Percentiles rank a stretch among this genome's conserved stretches.
These are phyloP conservation scores for Mrakia frigida DNA, from an alignment of 768 basidiomycete species.

Conservation along the genomic window DNA sequence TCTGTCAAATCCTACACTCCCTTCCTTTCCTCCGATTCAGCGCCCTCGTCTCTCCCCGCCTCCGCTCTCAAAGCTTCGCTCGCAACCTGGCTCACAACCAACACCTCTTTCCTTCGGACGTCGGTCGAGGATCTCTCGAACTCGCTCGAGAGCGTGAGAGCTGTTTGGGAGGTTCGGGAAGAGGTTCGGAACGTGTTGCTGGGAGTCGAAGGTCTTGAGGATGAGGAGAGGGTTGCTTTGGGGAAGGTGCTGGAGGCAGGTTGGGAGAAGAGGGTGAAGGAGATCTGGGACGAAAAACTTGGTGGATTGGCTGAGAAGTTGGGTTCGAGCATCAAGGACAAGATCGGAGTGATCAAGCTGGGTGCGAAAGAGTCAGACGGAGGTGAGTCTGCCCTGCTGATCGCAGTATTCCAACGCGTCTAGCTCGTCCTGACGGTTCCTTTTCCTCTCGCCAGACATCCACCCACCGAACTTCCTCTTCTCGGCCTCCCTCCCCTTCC, in stretches of 20 bases:
- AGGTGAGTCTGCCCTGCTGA: neutral
- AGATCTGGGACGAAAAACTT: slow-evolving; percentile 58
- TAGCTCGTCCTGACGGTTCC: neutral
- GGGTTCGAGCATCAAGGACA: slow-evolving; percentile 32
- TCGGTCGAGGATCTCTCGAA: slow-evolving; percentile 45
- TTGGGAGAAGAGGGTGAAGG: slow-evolving; percentile 54
- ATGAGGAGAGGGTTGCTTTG: slow-evolving; percentile 51
- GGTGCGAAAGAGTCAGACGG: slow-evolving; percentile 23
- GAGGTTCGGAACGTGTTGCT: slow-evolving; percentile 51
- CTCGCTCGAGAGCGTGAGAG: slow-evolving; percentile 55
- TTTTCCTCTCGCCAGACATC: neutral
- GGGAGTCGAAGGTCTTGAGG: slow-evolving; percentile 46
- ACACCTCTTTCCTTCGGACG: slow-evolving; percentile 39
- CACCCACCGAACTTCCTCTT: slow-evolving; percentile 19
- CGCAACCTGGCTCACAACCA: slow-evolving; percentile 60
- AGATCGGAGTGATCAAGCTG: neutral
- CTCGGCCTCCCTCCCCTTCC: slow-evolving; percentile 26
- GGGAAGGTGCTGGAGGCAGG: slow-evolving; percentile 53
- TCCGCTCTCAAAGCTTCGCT: slow-evolving; percentile 51
- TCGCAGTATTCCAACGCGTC: neutral
- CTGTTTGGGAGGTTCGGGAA: slow-evolving; percentile 63
- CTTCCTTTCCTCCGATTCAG: slow-evolving; percentile 59
- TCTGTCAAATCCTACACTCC: slow-evolving; percentile 74
- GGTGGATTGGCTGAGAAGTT: slow-evolving; percentile 49
- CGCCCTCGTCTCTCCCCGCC: slow-evolving; percentile 44